Evolutionary conservation across 805 yeast species (phyloP).

Genomic region (Zygosaccharomyces pseudorouxii): DNA sequence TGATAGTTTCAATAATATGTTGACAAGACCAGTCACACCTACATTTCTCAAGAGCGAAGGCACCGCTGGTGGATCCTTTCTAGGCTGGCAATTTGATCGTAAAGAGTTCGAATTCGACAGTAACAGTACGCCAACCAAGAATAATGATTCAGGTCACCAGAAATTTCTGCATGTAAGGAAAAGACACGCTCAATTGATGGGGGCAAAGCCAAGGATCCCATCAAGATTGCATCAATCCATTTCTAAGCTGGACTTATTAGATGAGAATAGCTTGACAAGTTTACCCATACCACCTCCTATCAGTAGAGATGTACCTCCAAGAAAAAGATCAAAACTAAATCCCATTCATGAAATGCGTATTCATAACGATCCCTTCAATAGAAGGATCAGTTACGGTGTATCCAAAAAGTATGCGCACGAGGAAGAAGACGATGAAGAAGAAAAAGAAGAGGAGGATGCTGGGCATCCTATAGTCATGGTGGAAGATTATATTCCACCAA

Average conservation of each 20-base stretch:
- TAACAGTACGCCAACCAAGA: conserved; percentile 32
- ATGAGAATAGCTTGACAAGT: conserved; percentile 28
- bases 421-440: conserved; percentile 6
- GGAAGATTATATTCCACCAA: conserved; percentile 29
- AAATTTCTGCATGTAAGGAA: conserved; percentile 18
- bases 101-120: conserved; percentile 30
- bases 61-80: conserved; percentile 10
- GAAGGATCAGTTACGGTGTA: conserved; percentile 18
- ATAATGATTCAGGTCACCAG: conserved; percentile 10
- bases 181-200: conserved; percentile 25
- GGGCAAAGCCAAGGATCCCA: conserved; percentile 29
- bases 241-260: conserved; percentile 32
- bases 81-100: conserved; percentile 28
- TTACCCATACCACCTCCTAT: conserved; percentile 32
- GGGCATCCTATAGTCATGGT: conserved; percentile 28
- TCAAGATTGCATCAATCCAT: conserved; percentile 23
- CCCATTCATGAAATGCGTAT: conserved; percentile 20
- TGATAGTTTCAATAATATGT: conserved; percentile 10
- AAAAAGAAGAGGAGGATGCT: conserved; percentile 8
- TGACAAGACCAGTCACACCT: conserved; percentile 15
- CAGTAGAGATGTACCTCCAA: conserved; percentile 5
- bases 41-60: conserved; percentile 15
- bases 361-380: conserved; percentile 13
- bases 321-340: conserved; percentile 12
- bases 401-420: conserved; percentile 1